phyloP scores from a whole-genome alignment of 495 filamentous ascomycete genomes.

The Hypomontagnella submonticulosa region DNA sequence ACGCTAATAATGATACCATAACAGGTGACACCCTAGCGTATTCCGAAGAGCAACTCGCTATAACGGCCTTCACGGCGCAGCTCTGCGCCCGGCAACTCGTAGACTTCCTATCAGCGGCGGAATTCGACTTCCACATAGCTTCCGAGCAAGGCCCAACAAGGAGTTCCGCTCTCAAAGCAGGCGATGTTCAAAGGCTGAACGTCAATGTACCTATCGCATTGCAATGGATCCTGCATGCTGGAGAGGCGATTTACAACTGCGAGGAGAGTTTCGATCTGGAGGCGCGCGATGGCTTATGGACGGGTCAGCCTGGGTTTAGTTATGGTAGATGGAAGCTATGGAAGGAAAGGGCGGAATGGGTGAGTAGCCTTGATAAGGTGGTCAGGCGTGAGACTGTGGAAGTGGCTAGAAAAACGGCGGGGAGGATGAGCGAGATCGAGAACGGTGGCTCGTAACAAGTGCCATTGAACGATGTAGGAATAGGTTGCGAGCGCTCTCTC shows the following conservation, averaged over 20 bases:
- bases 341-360: slow-evolving; percentile 39
- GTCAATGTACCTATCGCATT: slow-evolving; percentile 29
- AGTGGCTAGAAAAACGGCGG: slow-evolving; percentile 41
- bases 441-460: slow-evolving; percentile 1
- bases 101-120: slow-evolving; percentile 17
- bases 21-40: slow-evolving; percentile 2
- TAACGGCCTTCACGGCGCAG: slow-evolving; percentile 34
- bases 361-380: slow-evolving; percentile 29
- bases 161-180: not conserved
- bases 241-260: slow-evolving; percentile 28
- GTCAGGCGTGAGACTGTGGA: slow-evolving; percentile 36
- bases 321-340: slow-evolving; percentile 46
- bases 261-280: slow-evolving; percentile 13
- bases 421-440: slow-evolving; percentile 35
- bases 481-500: too few species aligned
- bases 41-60: slow-evolving; percentile 23
- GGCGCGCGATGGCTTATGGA: slow-evolving; percentile 17
- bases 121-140: slow-evolving; percentile 33
- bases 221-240: slow-evolving; percentile 38
- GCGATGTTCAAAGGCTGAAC: slow-evolving; percentile 16
- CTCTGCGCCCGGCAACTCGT: slow-evolving; percentile 24
- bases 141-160: slow-evolving; percentile 26
- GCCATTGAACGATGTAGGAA: too few species aligned
- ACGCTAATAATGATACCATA: slow-evolving; percentile 5
- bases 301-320: slow-evolving; percentile 19